A percentile compares a stretch with the other conserved stretches of the same genome.
Evolutionary conservation across 495 filamentous ascomycete species (phyloP).

Genomic region (Aspergillus affinis): DNA sequence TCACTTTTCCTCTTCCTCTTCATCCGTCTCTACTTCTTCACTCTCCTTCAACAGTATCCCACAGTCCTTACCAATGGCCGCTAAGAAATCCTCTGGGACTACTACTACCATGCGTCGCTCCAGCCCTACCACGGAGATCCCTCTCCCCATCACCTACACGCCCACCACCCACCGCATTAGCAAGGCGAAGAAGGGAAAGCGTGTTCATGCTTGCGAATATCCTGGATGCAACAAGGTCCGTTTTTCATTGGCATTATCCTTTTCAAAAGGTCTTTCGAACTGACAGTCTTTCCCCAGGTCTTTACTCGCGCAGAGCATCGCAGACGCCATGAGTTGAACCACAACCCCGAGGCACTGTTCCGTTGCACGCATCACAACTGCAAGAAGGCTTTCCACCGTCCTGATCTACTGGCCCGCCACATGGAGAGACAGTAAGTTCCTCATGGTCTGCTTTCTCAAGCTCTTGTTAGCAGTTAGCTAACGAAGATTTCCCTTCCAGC

Average conservation of each 20-base stretch:
- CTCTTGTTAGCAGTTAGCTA: conserved; percentile 3
- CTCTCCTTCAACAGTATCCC: neutral
- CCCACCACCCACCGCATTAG: conserved; percentile 74
- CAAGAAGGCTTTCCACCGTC: conserved; percentile 75
- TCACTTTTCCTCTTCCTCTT: neutral
- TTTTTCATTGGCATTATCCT: conserved; percentile 6
- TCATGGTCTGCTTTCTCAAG: neutral
- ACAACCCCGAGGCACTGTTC: conserved; percentile 67
- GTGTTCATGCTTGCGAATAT: conserved; percentile 70
- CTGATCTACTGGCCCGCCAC: conserved; percentile 77
- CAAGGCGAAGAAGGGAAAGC: conserved; percentile 80
- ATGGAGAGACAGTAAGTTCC: conserved; percentile 75
- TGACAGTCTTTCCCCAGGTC: conserved; percentile 46
- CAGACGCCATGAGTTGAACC: conserved; percentile 86
- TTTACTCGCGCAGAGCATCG: conserved; percentile 87
- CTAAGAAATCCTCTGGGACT: neutral
- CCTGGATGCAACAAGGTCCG: conserved; percentile 64
- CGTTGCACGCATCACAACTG: conserved; percentile 68
- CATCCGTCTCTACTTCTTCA: conserved; percentile 2
- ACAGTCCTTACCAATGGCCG: neutral
- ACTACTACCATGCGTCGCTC: conserved; percentile 29
- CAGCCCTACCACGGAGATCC: conserved; percentile 26
- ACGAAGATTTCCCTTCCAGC: conserved; percentile 23
- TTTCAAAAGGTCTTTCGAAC: neutral
- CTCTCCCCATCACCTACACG: conserved; percentile 53